Conservation (phyloP, 345 rosid genomes). For the Clarkia xantiana region DNA sequence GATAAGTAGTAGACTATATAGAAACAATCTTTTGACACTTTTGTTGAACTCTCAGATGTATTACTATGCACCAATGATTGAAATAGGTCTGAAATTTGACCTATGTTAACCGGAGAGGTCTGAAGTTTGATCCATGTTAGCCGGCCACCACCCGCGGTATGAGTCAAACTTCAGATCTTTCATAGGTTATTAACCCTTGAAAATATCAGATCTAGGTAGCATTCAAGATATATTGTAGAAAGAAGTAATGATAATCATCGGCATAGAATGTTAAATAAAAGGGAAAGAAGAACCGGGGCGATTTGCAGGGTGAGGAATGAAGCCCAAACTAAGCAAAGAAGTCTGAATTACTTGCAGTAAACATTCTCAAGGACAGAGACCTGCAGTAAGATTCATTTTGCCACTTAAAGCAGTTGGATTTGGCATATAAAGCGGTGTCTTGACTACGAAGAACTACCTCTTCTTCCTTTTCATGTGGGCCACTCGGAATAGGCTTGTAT, state of each 20-base stretch:
- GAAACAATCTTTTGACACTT: no score
- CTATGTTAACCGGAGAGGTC: no score
- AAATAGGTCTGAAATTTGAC: no score
- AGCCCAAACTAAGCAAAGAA: constrained; percentile 68
- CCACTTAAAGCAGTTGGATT: not conserved
- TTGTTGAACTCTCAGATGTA: constrained; percentile 37
- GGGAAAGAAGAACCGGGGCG: constrained; percentile 30
- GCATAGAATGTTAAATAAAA: no score
- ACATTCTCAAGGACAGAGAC: constrained; percentile 48
- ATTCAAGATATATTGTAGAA: constrained; percentile 4
- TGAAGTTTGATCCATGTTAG: no score
- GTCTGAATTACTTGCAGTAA: constrained; percentile 67
- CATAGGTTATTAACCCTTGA: no score
- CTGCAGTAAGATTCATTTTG: constrained; percentile 19
- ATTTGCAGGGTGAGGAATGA: constrained; percentile 56
- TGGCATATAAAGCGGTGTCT: not conserved
- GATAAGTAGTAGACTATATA: no score
- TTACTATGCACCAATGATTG: constrained; percentile 25
- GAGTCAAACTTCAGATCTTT: no score
- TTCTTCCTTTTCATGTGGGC: constrained; percentile 23
- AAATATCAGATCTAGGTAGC: constrained; percentile 7
- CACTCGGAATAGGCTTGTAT: constrained; percentile 53
- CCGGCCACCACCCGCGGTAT: no score
- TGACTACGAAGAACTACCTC: constrained; percentile 14
- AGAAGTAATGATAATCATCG: not conserved